Evolutionary conservation across 768 basidiomycete genomes (phyloP).

Genomic region (Suillus subluteus): DNA sequence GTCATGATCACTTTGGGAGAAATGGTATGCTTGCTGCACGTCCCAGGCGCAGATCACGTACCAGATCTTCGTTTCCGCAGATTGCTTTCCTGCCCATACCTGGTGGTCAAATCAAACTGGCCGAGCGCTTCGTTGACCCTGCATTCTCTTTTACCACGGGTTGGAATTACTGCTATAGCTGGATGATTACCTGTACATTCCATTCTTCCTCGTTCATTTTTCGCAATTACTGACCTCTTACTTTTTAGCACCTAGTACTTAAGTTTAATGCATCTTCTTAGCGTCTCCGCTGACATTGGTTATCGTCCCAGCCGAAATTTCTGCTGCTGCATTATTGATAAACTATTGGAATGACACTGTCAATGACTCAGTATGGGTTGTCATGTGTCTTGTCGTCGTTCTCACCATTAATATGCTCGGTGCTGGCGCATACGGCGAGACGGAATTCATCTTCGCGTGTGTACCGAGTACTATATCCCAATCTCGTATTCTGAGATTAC

Average conservation of each 20-base stretch:
- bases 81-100: conserved; percentile 76
- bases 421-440: conserved; percentile 80
- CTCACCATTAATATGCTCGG: conserved; percentile 77
- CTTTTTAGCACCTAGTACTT: conserved; percentile 4
- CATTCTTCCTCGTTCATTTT: background rate
- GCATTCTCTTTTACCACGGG: conserved; percentile 64
- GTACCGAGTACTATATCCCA: conserved; percentile 6
- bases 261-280: background rate
- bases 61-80: conserved; percentile 61
- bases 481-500: background rate
- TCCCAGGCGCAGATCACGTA: conserved; percentile 45
- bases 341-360: conserved; percentile 66
- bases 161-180: conserved; percentile 55
- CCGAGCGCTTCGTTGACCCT: conserved; percentile 81
- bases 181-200: conserved; percentile 28
- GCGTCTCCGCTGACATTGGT: conserved; percentile 8
- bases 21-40: conserved; percentile 70
- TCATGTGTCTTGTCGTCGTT: conserved; percentile 75
- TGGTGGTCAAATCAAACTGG: conserved; percentile 79
- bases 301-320: conserved; percentile 31
- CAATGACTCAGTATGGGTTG: conserved; percentile 80
- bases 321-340: conserved; percentile 69
- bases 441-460: conserved; percentile 84
- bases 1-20: conserved; percentile 72
- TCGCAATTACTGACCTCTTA: conserved; percentile 29